Evolutionary conservation across 352 stramenopile species (phyloP).

Genomic region (Phytophthora cactorum): DNA sequence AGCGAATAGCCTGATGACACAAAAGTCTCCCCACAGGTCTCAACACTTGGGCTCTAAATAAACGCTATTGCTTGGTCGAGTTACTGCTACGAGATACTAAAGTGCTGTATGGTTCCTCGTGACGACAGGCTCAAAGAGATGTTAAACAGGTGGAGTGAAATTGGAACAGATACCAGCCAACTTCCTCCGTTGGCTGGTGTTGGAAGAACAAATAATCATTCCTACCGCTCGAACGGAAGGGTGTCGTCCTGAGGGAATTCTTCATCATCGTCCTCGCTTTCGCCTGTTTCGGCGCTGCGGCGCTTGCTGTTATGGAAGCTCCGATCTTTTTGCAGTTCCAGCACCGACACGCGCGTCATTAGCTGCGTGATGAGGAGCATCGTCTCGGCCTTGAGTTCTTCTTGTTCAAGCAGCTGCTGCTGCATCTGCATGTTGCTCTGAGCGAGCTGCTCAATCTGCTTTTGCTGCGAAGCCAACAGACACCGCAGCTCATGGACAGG

Average conservation of each 20-base stretch:
- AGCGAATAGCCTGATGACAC: background rate
- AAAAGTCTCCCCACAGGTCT: background rate
- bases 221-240: constrained; percentile 28
- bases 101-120: constrained; percentile 2
- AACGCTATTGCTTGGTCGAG: constrained; percentile 31
- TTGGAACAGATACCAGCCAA: constrained; percentile 10
- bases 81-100: constrained; percentile 15
- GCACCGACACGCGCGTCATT: constrained; percentile 83
- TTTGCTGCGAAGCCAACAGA: constrained; percentile 62
- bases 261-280: constrained; percentile 39
- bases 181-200: constrained; percentile 20
- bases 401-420: constrained; percentile 80
- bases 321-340: constrained; percentile 64
- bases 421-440: constrained; percentile 84
- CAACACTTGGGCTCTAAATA: constrained; percentile 28
- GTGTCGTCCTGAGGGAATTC: constrained; percentile 42
- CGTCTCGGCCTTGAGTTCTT: constrained; percentile 85
- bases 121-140: constrained; percentile 4
- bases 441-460: constrained; percentile 75
- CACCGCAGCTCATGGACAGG: constrained; percentile 62
- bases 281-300: constrained; percentile 32
- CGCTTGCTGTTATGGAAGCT: constrained; percentile 36
- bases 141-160: constrained; percentile 10
- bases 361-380: constrained; percentile 86
- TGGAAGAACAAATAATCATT: background rate